Evolutionary conservation across 345 rosid genomes (phyloP).

Genomic region (Excoecaria cochinchinensis): DNA sequence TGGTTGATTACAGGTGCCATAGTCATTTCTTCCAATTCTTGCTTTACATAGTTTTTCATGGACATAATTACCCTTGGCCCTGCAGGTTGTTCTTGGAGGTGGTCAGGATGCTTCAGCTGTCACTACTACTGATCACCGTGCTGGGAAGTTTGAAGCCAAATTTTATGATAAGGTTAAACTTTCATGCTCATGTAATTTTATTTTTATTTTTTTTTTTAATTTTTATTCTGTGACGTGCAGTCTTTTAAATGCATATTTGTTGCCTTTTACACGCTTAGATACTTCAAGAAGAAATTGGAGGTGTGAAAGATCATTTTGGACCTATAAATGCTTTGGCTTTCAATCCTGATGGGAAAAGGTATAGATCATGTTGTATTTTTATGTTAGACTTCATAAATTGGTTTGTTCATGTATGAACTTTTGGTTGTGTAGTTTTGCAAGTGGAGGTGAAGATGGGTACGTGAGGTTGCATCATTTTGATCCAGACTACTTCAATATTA

Average conservation of each 20-base stretch:
- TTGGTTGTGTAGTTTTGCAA: conserved; percentile 60
- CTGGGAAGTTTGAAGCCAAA: conserved; percentile 97
- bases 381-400: background rate
- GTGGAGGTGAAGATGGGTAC: conserved; percentile 97
- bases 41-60: background rate
- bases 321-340: conserved; percentile 95
- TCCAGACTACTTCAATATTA: conserved; percentile 75
- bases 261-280: conserved; percentile 37
- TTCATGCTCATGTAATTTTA: background rate
- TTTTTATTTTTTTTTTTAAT: no score
- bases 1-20: background rate
- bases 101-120: conserved; percentile 98
- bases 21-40: background rate
- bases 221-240: background rate
- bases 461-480: conserved; percentile 96
- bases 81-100: conserved; percentile 96
- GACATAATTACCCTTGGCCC: background rate
- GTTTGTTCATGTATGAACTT: background rate
- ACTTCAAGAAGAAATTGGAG: conserved; percentile 87
- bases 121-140: conserved; percentile 95
- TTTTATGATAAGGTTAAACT: conserved; percentile 70
- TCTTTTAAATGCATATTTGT: background rate
- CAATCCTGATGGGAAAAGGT: conserved; percentile 95
- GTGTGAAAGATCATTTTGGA: conserved; percentile 97
- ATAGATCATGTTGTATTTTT: conserved; percentile 2